These are phyloP conservation scores for Claviceps capensis DNA, from an alignment of 2,329 filamentous ascomycete species.

Conservation along the genomic window DNA sequence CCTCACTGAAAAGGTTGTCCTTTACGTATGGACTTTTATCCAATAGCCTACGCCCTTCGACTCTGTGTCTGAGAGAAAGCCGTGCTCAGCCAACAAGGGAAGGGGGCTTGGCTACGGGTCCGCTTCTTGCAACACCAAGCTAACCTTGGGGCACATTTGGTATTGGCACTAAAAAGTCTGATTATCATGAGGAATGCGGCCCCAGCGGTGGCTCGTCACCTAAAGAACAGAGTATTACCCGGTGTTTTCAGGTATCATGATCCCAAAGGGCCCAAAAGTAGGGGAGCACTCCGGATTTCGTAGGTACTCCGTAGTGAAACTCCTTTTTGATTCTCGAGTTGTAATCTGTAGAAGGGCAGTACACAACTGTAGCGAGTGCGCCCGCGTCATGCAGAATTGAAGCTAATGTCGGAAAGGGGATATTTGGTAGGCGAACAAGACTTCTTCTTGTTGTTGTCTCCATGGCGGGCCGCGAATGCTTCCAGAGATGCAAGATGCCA, in stretches of 20 bases:
- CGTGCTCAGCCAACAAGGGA: constrained; percentile 5
- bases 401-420: not conserved
- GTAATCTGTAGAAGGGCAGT: not conserved
- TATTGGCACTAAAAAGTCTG: constrained; percentile 1
- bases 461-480: not conserved
- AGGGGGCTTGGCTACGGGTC: constrained; percentile 3
- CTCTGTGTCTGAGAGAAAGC: constrained; percentile 2
- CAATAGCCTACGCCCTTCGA: not conserved
- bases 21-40: not conserved
- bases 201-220: not conserved
- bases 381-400: not conserved
- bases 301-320: not conserved
- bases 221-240: not conserved
- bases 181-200: constrained; percentile 3
- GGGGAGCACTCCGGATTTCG: not conserved
- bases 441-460: not conserved
- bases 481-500: not conserved
- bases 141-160: constrained; percentile 1
- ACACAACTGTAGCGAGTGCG: not conserved
- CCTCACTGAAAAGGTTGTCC: not conserved
- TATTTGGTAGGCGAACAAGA: not conserved
- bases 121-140: constrained; percentile 4
- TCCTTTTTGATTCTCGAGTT: not conserved
- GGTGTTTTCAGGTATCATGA: not conserved
- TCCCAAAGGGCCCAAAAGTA: not conserved